Percentiles rank a stretch among this genome's conserved stretches.
Evolutionary conservation across 305 asterid species (phyloP).

Genomic region (Solanum hybrid): DNA sequence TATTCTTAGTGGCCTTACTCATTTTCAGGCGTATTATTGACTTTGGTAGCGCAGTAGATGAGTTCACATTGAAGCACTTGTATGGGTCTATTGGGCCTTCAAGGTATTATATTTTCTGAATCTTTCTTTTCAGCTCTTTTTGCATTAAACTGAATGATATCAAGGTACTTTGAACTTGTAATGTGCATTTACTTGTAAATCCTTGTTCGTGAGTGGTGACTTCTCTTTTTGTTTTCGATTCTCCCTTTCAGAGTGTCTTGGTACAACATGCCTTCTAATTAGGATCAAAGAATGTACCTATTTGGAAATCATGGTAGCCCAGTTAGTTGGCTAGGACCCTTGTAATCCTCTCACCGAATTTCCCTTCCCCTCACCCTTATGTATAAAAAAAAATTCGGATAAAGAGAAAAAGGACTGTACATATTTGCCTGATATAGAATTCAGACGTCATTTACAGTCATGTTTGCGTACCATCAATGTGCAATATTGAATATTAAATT

Average conservation of each 20-base stretch:
- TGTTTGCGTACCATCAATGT: not conserved
- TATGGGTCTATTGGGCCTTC: slow-evolving; percentile 94
- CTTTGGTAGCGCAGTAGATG: slow-evolving; percentile 96
- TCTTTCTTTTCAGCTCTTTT: not conserved
- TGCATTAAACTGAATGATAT: not conserved
- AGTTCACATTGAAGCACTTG: slow-evolving; percentile 76
- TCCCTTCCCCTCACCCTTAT: not conserved
- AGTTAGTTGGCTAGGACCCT: not conserved
- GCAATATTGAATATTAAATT: not conserved
- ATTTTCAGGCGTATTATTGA: slow-evolving; percentile 85
- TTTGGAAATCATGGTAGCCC: not conserved
- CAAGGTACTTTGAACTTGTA: not conserved
- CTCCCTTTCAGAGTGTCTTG: not conserved
- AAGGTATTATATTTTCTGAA: slow-evolving; percentile 45
- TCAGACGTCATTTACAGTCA: not conserved
- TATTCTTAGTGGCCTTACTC: slow-evolving; percentile 4
- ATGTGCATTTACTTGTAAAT: not conserved
- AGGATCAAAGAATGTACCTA: not conserved
- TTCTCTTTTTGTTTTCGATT: not conserved
- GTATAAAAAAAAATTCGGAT: not conserved
- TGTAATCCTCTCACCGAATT: not conserved
- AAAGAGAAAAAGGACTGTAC: not conserved
- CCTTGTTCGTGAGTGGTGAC: not conserved
- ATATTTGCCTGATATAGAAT: not conserved
- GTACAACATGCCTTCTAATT: not conserved